Evolutionary conservation across 345 rosid genomes (phyloP), one percentile per base, ranked within the genome.

Genomic region (Dimocarpus longan): DNA sequence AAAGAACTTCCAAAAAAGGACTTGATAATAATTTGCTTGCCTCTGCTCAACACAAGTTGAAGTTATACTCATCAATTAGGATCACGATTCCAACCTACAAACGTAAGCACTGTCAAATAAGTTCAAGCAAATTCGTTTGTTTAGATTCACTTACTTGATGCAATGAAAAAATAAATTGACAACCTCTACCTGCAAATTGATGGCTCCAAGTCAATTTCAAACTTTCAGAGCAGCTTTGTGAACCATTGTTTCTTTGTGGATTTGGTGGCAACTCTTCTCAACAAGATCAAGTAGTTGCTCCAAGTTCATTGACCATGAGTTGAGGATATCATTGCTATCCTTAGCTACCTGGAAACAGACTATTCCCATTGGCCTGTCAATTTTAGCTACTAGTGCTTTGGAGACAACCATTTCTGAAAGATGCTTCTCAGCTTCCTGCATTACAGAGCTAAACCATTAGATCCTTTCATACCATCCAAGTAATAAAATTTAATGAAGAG

Each of bases 351-450:
- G 93, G 92, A 97, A 97, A 78, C 93, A 87, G 72, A 91, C 90
- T 59, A 93, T 80, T 81, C 93, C 93, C 82, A 78, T 65, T 16
- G 98, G 99, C 85, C 99, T 85, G 85, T 97, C 97, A 66, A 97
- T 94, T 88, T 94, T 97, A 19, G 98, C 98, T 76, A 92, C 89
- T 71, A 97, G 85, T 68, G 98, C 90, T 84, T 92, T 97, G 59
- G 97, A 94, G 71, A 97, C 99, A 3, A 97, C 99, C 99, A 97
- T 97, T 63, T 97, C 99, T 0, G 98, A 97, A 6, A 97, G 93
- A 86, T 94, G 92, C 91, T 92, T 97, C 91, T 95, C 99, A 48
- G 96, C 88, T 85, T 91, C 97, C 98, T 93, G 86, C 63, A 86
- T 63, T 76, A 57, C 50, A 5, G 59, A 18, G 66, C 6, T 32